A percentile compares a stretch with the other conserved stretches of the same genome.
These are phyloP conservation scores for Saprolegnia diclina DNA, from an alignment of 352 stramenopile genomes.

Conservation along the genomic window DNA sequence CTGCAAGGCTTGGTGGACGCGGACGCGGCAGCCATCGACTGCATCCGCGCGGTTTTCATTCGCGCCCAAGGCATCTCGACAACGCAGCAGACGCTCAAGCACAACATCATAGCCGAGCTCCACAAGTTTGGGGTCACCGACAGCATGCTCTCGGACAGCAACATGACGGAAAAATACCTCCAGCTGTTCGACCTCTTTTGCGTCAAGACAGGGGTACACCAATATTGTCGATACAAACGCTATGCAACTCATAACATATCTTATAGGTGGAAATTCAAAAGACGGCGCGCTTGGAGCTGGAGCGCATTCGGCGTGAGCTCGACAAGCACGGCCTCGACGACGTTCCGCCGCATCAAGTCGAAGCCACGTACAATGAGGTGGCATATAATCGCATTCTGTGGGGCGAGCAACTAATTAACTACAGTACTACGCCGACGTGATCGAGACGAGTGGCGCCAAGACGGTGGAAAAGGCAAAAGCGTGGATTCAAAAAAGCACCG, in stretches of 20 bases:
- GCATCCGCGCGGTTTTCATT: constrained; percentile 52
- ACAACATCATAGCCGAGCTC: constrained; percentile 42
- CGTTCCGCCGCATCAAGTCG: constrained; percentile 27
- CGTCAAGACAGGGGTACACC: constrained; percentile 53
- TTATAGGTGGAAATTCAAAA: constrained; percentile 23
- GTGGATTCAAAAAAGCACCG: constrained; percentile 50
- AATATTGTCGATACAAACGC: neutral
- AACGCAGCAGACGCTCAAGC: constrained; percentile 38
- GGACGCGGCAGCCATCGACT: constrained; percentile 48
- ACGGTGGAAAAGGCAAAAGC: constrained; percentile 62
- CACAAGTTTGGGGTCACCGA: constrained; percentile 51
- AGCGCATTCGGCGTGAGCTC: constrained; percentile 64
- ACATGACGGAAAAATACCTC: constrained; percentile 38
- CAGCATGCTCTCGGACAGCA: constrained; percentile 20
- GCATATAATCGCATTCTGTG: too few relatives aligned
- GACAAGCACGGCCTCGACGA: constrained; percentile 50
- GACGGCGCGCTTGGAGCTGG: constrained; percentile 48
- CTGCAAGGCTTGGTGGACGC: constrained; percentile 53
- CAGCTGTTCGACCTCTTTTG: constrained; percentile 60
- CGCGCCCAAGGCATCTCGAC: constrained; percentile 69
- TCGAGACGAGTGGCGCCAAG: constrained; percentile 42
- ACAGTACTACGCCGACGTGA: constrained; percentile 47
- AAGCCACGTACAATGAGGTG: constrained; percentile 51
- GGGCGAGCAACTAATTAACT: too few relatives aligned
- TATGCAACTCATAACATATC: too few relatives aligned